phyloP scores from a whole-genome alignment of 148 eudicot genomes.

The Cornus florida region DNA sequence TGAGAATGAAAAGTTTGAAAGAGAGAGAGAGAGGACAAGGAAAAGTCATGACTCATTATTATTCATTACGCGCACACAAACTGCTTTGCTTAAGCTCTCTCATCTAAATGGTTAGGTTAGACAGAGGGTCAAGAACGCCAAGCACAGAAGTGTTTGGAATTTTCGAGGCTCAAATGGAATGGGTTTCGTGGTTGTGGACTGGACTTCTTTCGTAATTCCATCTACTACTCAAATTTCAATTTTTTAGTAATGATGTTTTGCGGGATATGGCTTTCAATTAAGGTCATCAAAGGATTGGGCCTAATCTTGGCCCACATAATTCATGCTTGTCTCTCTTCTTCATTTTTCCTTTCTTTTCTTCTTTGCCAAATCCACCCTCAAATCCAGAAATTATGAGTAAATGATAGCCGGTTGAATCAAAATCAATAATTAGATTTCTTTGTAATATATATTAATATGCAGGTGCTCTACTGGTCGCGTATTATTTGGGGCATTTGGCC shows the following conservation, averaged over 20 bases:
- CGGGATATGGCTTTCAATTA: no score
- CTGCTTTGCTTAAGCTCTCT: background rate
- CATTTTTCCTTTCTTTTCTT: no score
- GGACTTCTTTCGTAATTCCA: background rate
- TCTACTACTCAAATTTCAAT: background rate
- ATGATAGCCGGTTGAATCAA: no score
- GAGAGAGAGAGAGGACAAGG: background rate
- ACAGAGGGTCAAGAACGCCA: conserved; percentile 31
- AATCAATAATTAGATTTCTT: no score
- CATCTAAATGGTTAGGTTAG: background rate
- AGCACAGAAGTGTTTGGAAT: background rate
- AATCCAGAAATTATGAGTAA: no score
- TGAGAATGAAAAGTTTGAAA: background rate
- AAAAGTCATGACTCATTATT: conserved; percentile 4
- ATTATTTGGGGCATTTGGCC: no score
- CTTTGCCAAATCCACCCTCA: no score
- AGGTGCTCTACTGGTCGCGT: no score
- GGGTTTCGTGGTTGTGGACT: background rate
- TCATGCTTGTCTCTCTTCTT: no score
- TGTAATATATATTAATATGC: no score
- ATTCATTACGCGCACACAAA: background rate
- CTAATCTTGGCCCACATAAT: no score
- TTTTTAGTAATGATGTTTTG: background rate
- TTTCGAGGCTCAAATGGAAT: background rate
- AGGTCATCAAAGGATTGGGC: no score